These are phyloP conservation scores for Salvia sclarea DNA, from an alignment of 305 asterid species.

Conservation along the genomic window DNA sequence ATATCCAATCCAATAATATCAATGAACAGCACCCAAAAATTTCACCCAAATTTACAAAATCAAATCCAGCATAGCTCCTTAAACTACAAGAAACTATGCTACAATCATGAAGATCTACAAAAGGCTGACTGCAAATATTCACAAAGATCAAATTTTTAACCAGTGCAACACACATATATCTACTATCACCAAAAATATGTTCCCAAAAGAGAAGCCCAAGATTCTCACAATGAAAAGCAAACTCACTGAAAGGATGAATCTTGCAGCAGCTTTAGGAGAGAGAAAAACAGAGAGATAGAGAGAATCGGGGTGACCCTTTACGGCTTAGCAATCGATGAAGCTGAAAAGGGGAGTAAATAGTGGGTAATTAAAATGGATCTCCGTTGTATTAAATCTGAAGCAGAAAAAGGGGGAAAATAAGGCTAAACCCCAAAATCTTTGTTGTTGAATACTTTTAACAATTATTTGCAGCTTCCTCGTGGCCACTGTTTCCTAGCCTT, in stretches of 20 bases:
- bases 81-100: not conserved
- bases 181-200: not conserved
- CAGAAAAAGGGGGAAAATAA: not conserved
- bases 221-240: constrained; percentile 10
- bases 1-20: constrained; percentile 23
- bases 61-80: constrained; percentile 14
- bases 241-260: constrained; percentile 14
- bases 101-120: constrained; percentile 32
- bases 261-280: constrained; percentile 6
- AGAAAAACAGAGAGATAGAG: constrained; percentile 9
- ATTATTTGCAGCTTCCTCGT: constrained; percentile 23
- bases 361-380: constrained; percentile 34
- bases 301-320: constrained; percentile 36
- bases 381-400: constrained; percentile 20
- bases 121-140: constrained; percentile 13
- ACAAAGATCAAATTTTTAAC: constrained; percentile 22
- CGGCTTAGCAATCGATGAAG: constrained; percentile 26
- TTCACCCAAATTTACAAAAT: constrained; percentile 14
- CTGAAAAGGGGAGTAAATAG: constrained; percentile 30
- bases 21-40: constrained; percentile 2
- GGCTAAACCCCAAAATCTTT: constrained; percentile 16
- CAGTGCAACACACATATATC: not conserved
- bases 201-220: not conserved
- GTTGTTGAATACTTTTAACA: constrained; percentile 16
- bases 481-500: constrained; percentile 21